Conservation (phyloP, 345 rosid species). For the Camelina sativa region DNA sequence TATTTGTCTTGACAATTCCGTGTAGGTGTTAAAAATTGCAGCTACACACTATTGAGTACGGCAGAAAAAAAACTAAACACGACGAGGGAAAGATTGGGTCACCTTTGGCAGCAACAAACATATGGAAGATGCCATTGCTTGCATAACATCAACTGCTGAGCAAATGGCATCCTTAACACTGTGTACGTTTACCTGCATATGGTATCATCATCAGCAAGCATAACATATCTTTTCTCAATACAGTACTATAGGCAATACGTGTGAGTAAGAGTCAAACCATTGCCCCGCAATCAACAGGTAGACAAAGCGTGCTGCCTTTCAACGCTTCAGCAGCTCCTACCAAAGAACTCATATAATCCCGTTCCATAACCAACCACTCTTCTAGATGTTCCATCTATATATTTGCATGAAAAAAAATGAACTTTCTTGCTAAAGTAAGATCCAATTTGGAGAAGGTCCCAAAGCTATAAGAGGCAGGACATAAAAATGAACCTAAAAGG, state of each 20-base stretch:
- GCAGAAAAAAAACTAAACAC: neutral
- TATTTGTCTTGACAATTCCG: neutral
- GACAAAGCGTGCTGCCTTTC: conserved; percentile 81
- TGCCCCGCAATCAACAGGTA: conserved; percentile 83
- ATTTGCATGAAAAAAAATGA: conserved; percentile 25
- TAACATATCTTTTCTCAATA: neutral
- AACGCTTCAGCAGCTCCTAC: conserved; percentile 78
- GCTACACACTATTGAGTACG: neutral
- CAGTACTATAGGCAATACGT: neutral
- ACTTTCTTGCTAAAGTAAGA: neutral
- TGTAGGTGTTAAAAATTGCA: neutral
- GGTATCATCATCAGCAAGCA: neutral
- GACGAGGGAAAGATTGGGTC: neutral
- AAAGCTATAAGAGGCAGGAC: neutral
- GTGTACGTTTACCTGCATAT: conserved; percentile 73
- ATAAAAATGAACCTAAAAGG: neutral
- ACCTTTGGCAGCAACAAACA: conserved; percentile 75
- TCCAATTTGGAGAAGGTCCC: neutral
- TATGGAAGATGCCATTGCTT: conserved; percentile 83
- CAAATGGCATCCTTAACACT: conserved; percentile 75
- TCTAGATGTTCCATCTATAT: conserved; percentile 72
- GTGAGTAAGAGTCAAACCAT: conserved; percentile 50
- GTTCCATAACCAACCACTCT: conserved; percentile 63
- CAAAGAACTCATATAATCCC: conserved; percentile 66
- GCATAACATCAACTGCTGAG: conserved; percentile 92